These are phyloP conservation scores for Fusarium lateritium DNA, from an alignment of 2,329 filamentous ascomycete species.

Conservation along the genomic window DNA sequence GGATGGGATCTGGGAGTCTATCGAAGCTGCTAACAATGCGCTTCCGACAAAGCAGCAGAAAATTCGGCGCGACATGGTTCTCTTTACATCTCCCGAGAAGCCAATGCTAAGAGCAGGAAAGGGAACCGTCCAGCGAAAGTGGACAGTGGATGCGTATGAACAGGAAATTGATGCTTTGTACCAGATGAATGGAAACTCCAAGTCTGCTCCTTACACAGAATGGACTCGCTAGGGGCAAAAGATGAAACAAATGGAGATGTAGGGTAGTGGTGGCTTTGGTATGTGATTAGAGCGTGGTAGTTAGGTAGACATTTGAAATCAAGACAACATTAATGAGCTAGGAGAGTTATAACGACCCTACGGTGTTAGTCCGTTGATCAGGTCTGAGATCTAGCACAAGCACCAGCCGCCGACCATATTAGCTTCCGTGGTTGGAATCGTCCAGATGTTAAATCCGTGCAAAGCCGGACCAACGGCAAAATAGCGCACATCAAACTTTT, in stretches of 20 bases:
- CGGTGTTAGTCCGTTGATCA: too few species aligned
- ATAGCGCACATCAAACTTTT: background rate
- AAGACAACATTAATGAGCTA: too few species aligned
- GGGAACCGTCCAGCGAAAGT: conserved; percentile 57
- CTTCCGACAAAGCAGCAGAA: conserved; percentile 59
- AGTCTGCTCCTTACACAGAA: background rate
- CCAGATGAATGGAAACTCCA: background rate
- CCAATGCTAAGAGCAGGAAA: conserved; percentile 62
- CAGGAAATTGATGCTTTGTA: conserved; percentile 25
- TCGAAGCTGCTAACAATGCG: conserved; percentile 60
- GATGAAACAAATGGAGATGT: too few species aligned
- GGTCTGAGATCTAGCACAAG: too few species aligned
- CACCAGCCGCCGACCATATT: too few species aligned
- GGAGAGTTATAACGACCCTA: too few species aligned
- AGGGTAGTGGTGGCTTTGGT: too few species aligned
- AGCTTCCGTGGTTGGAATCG: too few species aligned
- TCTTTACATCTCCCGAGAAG: conserved; percentile 56
- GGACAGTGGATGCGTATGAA: conserved; percentile 25
- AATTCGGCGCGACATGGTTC: conserved; percentile 58
- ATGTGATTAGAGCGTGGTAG: too few species aligned
- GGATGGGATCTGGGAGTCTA: conserved; percentile 59
- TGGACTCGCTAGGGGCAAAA: too few species aligned
- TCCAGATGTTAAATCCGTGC: too few species aligned
- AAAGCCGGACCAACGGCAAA: background rate
- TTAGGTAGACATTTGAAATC: too few species aligned